A percentile compares a stretch with the other conserved stretches of the same genome.
Conservation (phyloP, 305 asterid genomes). For the Rubia balearica region DNA sequence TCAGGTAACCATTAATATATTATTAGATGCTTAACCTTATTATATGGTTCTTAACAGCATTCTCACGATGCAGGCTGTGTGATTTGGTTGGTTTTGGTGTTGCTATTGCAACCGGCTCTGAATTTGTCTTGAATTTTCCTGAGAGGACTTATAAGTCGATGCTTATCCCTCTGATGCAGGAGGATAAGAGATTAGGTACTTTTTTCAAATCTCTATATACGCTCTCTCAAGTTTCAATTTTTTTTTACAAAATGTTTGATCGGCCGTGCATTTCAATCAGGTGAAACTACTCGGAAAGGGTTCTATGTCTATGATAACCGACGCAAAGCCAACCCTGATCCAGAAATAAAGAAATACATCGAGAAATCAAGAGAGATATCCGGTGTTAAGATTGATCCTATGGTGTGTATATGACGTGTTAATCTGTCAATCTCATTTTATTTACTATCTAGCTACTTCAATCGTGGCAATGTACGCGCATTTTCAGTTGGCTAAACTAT, state of each 20-base stretch:
- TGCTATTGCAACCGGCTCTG: conserved; percentile 85
- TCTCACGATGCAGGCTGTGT: conserved; percentile 48
- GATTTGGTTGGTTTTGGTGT: conserved; percentile 99
- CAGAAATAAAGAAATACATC: conserved; percentile 72
- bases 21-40: background rate
- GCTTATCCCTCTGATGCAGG: conserved; percentile 92
- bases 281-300: conserved; percentile 83
- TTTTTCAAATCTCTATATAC: background rate
- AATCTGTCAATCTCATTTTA: background rate
- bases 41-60: background rate
- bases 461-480: conserved; percentile 12
- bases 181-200: conserved; percentile 82
- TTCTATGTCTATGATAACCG: conserved; percentile 71
- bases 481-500: conserved; percentile 51
- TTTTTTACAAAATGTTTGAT: conserved; percentile 6
- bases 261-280: conserved; percentile 29
- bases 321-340: conserved; percentile 93
- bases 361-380: conserved; percentile 76
- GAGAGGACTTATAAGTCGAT: conserved; percentile 88
- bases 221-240: background rate
- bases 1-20: conserved; percentile 45
- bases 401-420: conserved; percentile 33
- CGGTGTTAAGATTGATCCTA: conserved; percentile 74
- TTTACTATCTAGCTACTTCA: background rate
- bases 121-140: conserved; percentile 73